Conservation (phyloP, 139 green algal species). For the Micractinium sp. region DNA sequence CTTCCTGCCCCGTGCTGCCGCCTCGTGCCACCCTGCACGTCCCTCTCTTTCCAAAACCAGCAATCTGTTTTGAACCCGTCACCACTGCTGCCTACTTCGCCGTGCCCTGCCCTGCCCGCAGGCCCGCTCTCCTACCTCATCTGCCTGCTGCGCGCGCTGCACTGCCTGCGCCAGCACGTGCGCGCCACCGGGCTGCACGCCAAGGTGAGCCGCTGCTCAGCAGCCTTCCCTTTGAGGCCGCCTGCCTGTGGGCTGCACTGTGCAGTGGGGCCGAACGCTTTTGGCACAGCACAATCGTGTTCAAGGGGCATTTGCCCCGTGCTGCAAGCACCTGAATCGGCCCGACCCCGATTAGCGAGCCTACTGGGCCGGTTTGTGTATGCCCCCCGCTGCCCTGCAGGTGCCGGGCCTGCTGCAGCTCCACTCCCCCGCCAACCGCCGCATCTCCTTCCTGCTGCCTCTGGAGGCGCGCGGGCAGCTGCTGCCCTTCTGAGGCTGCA, state of each 20-base stretch:
- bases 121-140: conserved; percentile 22
- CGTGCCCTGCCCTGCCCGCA: not conserved
- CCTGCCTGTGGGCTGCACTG: not conserved
- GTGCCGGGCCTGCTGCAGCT: conserved; percentile 30
- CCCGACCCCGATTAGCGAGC: too few species aligned
- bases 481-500: conserved; percentile 13
- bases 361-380: not conserved
- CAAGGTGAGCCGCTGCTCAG: not conserved
- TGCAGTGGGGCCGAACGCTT: not conserved
- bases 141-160: conserved; percentile 19
- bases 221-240: not conserved
- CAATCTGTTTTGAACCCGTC: not conserved
- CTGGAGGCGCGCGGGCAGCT: conserved; percentile 4
- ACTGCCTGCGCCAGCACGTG: not conserved
- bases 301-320: not conserved
- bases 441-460: conserved; percentile 22
- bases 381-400: not conserved
- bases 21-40: too few species aligned
- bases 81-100: too few species aligned
- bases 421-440: not conserved
- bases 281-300: not conserved
- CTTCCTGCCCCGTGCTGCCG: too few species aligned
- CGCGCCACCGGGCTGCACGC: not conserved
- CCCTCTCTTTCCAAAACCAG: too few species aligned
- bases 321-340: too few species aligned